Evolutionary conservation across 441 rosid species (phyloP), one percentile per base, ranked within the genome.

Genomic region (Erodium moschatum): DNA sequence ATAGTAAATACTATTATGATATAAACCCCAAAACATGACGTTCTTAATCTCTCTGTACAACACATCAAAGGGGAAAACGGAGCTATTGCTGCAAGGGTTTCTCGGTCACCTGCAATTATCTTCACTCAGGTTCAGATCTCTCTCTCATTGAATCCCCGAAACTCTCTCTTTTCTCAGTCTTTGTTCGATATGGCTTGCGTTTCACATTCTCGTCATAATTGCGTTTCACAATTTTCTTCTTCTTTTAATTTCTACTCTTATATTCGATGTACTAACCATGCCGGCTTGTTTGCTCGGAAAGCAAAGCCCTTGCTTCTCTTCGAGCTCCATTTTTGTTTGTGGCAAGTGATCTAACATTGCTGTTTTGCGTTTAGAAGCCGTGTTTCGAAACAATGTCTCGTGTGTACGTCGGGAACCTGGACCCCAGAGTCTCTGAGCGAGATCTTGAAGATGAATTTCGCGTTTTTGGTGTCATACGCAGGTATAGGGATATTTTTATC

Each of bases 401-500:
- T 54, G 92, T 90, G 75, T 90, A 89, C 65, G 87, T 90, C 10
- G 96, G 96, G 42, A 89, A 87, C 73, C 54, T 90, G 81, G 96
- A 90, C 56, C 84, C 91, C 52, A 84, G 85, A 8, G 90, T 87
- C 62, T 33, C 83, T 18, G 93, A 89, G 81, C 81, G 88, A 70
- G 93, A 91, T 13, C 90, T 91, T 2, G 97, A 87, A 81, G 90
- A 91, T 64, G 96, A 87, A 77, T 91, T 91, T 80, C 83, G 85
- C 24, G 46, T 81, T 71, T 91, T 77, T 65, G 93, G 96, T 67
- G 89, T 86, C 73, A 85, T 87, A 33, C 80, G 89, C 78, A 89
- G 85, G 97, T 87, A 64, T 56, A 7, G 0, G 16, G 12, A 18
- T 56, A 16, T 16, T 0, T 56, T 13, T 4, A 15, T 4, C 12